A percentile compares a stretch with the other conserved stretches of the same genome.
phyloP scores from a whole-genome alignment of 805 yeast species.

The Saccharomyces paradoxus region DNA sequence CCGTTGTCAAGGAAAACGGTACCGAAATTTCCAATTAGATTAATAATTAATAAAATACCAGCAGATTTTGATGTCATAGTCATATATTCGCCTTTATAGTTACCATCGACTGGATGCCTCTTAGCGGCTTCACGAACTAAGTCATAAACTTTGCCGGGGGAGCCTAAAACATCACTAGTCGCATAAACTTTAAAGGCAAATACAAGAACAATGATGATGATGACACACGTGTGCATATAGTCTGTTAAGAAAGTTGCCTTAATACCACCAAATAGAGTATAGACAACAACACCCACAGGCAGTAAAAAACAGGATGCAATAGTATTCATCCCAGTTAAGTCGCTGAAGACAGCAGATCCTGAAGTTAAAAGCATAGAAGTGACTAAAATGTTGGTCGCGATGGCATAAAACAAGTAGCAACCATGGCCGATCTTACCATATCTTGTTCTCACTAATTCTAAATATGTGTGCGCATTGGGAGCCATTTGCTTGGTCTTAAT shows the following conservation, averaged over 20 bases:
- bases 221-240: conserved; percentile 71
- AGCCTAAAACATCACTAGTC: conserved; percentile 60
- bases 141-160: conserved; percentile 77
- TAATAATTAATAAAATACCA: conserved; percentile 84
- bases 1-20: conserved; percentile 83
- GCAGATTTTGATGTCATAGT: conserved; percentile 83
- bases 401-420: conserved; percentile 67
- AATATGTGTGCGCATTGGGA: conserved; percentile 85
- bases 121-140: conserved; percentile 52
- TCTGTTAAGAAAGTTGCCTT: conserved; percentile 78
- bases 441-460: conserved; percentile 74
- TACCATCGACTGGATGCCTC: conserved; percentile 62
- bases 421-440: conserved; percentile 72
- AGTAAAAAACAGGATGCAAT: conserved; percentile 76
- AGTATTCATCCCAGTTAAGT: conserved; percentile 74
- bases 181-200: conserved; percentile 78
- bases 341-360: conserved; percentile 74
- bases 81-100: conserved; percentile 77
- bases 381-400: conserved; percentile 81
- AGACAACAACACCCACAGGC: conserved; percentile 71
- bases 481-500: conserved; percentile 84
- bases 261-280: conserved; percentile 74
- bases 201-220: conserved; percentile 67
- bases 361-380: conserved; percentile 90
- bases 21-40: conserved; percentile 82